Conservation (phyloP, 2,329 filamentous ascomycete genomes). For the Hyphodiscus sp. region DNA sequence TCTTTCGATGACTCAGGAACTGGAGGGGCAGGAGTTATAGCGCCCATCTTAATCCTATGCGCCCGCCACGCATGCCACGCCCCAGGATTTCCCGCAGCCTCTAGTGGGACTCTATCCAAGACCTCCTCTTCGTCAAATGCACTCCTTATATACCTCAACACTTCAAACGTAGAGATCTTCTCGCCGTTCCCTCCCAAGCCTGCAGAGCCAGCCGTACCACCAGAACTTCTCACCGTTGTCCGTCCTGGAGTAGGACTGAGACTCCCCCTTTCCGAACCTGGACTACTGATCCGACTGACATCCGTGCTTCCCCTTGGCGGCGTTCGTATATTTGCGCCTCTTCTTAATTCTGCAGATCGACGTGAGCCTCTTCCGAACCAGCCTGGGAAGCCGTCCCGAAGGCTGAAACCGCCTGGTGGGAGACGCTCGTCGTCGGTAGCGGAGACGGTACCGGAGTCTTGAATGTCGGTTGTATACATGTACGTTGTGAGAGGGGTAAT, state of each 20-base stretch:
- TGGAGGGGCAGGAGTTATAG: slow-evolving; percentile 27
- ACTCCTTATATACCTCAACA: slow-evolving; percentile 75
- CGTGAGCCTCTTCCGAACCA: slow-evolving; percentile 67
- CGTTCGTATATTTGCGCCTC: slow-evolving; percentile 14
- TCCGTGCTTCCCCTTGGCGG: slow-evolving; percentile 14
- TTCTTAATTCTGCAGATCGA: not conserved
- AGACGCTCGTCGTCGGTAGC: slow-evolving; percentile 77
- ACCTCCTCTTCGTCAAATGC: slow-evolving; percentile 73
- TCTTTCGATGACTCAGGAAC: not conserved
- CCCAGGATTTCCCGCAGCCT: slow-evolving; percentile 80
- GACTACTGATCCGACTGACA: slow-evolving; percentile 16
- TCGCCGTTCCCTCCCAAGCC: slow-evolving; percentile 6
- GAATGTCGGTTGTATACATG: slow-evolving; percentile 77
- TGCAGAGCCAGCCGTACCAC: slow-evolving; percentile 4
- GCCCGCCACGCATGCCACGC: slow-evolving; percentile 93
- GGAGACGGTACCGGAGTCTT: slow-evolving; percentile 70
- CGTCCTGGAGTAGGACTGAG: slow-evolving; percentile 17
- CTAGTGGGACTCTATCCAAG: slow-evolving; percentile 71
- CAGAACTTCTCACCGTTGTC: not conserved
- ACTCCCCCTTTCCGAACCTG: slow-evolving; percentile 11
- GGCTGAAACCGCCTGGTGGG: slow-evolving; percentile 82
- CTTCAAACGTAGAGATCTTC: slow-evolving; percentile 49
- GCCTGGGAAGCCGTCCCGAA: slow-evolving; percentile 81
- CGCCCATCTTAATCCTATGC: slow-evolving; percentile 48
- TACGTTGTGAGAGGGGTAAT: slow-evolving; percentile 92